Base-by-base conservation (phyloP, 768 basidiomycete species). In the Russula abietina region DNA sequence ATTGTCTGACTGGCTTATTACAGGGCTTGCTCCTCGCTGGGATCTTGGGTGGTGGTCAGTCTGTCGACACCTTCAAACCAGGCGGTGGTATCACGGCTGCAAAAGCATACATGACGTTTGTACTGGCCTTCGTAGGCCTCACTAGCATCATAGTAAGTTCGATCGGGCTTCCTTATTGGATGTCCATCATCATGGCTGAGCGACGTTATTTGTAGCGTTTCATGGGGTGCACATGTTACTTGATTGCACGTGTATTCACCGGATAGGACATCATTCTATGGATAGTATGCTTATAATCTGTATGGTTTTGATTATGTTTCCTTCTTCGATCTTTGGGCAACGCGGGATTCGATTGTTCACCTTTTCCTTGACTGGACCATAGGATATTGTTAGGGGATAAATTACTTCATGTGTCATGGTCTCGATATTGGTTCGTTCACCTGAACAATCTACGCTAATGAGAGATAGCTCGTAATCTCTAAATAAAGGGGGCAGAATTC, bases 71-170 rank as follows among this genome's bases (percentile, higher is more conserved):
- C 0, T 93, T 94, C 72, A 77, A 75, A 33, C 68, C 75, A 32
- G 72, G 75, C 5, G 75, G 73, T 41, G 73, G 79, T 17, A 69
- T 82, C 55, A 83, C 79, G 30, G 79, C 83, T 58, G 85, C 85
- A 48, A 90, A 89, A 70, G 80, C 77, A 38, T 93, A 94, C 73
- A 78, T 94, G 74, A 80, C 85, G 26, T 88, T 93, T 72, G 86
- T 94, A 61, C 80, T 95, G 28, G 79, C 81, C 14, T 92, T 93
- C 69, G 90, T 91, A 38, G 89, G 90, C 6, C 80, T 93, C 63
- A 87, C 86, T 17, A 91, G 89, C 69, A 72, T 79, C 50, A 84
- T 88, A 58, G 80, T 81, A 62, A 71, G 80, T 59, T 49, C 24
- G 8, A 16, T 24, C 28, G 56, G 6, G 3, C 62, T 9, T 28